Percentiles rank a stretch among this genome's conserved stretches.
phyloP scores from a whole-genome alignment of 345 rosid species.

The Populus pruinosa region DNA sequence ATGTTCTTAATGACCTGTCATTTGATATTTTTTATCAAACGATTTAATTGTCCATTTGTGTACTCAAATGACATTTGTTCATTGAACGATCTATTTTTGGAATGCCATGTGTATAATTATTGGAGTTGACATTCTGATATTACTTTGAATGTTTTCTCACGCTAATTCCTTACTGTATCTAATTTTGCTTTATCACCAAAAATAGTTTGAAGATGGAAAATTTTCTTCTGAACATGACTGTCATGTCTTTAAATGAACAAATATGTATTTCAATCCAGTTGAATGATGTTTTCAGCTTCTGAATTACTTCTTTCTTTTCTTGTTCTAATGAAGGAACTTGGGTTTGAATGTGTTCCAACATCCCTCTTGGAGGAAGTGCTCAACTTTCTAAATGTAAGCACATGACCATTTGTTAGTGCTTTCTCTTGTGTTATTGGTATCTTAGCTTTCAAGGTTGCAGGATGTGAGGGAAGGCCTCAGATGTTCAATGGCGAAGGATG shows the following conservation, averaged over 20 bases:
- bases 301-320: constrained; percentile 1
- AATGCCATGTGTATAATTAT: neutral
- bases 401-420: neutral
- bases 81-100: neutral
- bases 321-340: constrained; percentile 57
- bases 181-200: too few relatives aligned
- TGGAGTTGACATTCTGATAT: neutral
- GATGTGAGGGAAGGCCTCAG: constrained; percentile 88
- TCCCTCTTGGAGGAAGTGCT: constrained; percentile 92
- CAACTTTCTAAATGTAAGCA: constrained; percentile 70
- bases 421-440: constrained; percentile 17
- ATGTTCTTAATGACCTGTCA: neutral
- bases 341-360: constrained; percentile 89
- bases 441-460: constrained; percentile 47
- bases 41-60: neutral
- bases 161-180: neutral
- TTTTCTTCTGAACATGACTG: too few relatives aligned
- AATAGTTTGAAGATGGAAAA: too few relatives aligned
- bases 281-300: constrained; percentile 6
- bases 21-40: neutral
- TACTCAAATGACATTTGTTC: neutral
- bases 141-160: neutral
- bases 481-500: constrained; percentile 87
- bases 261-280: neutral
- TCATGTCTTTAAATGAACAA: neutral